Evolutionary conservation across 1,284 basidiomycete species (phyloP), one percentile per base, ranked within the genome.

Genomic region (Phellopilus nigrolimitatus): DNA sequence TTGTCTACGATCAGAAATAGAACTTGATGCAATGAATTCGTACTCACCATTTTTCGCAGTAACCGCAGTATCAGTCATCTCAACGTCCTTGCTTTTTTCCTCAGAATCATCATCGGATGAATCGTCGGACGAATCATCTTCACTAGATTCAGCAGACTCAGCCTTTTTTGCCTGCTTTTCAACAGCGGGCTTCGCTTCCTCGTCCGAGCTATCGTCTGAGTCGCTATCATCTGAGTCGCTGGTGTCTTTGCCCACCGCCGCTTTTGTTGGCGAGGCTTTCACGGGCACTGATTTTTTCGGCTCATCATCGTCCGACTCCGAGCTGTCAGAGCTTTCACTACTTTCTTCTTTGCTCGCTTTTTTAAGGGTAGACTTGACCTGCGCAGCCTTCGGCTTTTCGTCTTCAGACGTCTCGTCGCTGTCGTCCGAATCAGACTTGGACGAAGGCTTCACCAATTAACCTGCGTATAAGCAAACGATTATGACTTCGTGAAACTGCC

Each of bases 61-160:
- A 2, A 71, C 65, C 34, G 73, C 56, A 33, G 70, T 65, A 45
- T 74, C 72, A 12, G 63, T 67, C 82, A 84, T 85, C 60, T 84
- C 76, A 30, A 76, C 77, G 65, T 71, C 65, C 54, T 59, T 54
- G 44, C 67, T 63, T 12, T 64, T 64, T 28, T 64, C 65, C 44
- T 66, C 62, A 15, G 62, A 62, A 42, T 70, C 68, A 47, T 65
- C 65, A 41, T 65, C 62, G 7, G 66, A 68, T 42, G 65, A 66
- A 53, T 66, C 66, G 12, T 66, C 65, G 17, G 63, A 65, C 27
- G 64, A 66, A 41, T 63, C 61, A 43, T 64, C 63, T 45, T 61
- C 63, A 33, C 65, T 65, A 38, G 61, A 62, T 25, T 61, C 51
- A 50, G 58, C 55, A 31, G 47, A 57, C 55, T 64, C 36, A 10